Base-by-base conservation (phyloP, 2,329 filamentous ascomycete species). In the Trematosphaeria pertusa region DNA sequence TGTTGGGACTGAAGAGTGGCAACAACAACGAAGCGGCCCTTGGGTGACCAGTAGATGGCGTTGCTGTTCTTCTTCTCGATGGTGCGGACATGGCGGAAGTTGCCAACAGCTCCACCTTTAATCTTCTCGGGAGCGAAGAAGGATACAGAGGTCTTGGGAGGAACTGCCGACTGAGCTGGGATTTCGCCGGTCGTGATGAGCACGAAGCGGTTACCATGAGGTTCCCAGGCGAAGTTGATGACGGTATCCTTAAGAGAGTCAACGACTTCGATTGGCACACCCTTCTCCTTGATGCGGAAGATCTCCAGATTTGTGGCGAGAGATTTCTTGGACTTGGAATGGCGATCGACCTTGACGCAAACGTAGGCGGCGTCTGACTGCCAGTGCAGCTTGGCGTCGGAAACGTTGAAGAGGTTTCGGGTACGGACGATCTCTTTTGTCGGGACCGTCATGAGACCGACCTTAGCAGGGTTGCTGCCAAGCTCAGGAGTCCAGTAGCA, bases 1-100 rank as follows among this genome's bases (percentile, higher is more conserved):
- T 96, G 90, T 70, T 91, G 87, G 65, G 92, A 97, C 75, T 89
- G 86, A 42, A 99, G 90, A 9, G 94, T 95, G 43, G 91, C 94
- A 44, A 99, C 86, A 36, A 97, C 87, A 28, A 97, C 93, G 67
- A 99, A 99, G 37, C 94, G 87, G 43, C 94, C 94, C 73, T 87
- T 90, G 18, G 94, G 94, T 15, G 91, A 96, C 94, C 94, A 99
- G 85, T 97, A 97, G 69, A 99, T 99, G 58, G 90, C 92, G 70
- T 99, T 99, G 83, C 89, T 96, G 78, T 95, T 97, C 86, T 97
- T 97, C 86, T 97, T 97, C 65, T 99, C 94, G 45, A 96, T 81
- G 7, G 92, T 97, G 55, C 91, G 87, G 59, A 97, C 87, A 71
- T 95, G 90, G 80, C 93, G 95, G 83, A 97, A 99, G 81, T 96